phyloP scores from a whole-genome alignment of 352 stramenopile species.

The Phytopythium boreale region DNA sequence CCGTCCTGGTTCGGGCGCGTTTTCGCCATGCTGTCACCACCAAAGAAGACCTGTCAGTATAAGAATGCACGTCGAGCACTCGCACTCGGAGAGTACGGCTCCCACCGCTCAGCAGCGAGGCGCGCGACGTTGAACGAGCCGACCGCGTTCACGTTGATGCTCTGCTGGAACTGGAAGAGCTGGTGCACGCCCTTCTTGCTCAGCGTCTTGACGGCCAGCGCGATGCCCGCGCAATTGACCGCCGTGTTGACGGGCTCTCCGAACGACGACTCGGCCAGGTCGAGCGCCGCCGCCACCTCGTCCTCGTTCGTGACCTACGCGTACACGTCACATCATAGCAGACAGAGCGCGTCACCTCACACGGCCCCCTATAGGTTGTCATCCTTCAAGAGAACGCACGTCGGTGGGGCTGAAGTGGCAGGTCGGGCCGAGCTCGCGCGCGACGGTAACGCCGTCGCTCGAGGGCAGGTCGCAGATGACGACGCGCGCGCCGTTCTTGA shows the following conservation, averaged over 20 bases:
- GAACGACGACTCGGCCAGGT: slow-evolving; percentile 90
- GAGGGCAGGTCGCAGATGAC: slow-evolving; percentile 91
- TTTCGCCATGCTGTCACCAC: slow-evolving; percentile 78
- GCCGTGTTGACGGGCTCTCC: slow-evolving; percentile 92
- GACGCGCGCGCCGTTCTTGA: slow-evolving; percentile 88
- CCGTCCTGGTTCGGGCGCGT: slow-evolving; percentile 62
- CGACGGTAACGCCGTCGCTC: slow-evolving; percentile 77
- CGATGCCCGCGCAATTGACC: slow-evolving; percentile 96
- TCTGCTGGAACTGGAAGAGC: slow-evolving; percentile 92
- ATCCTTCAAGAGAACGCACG: slow-evolving; percentile 23
- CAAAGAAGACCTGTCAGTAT: slow-evolving; percentile 3
- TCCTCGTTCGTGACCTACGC: slow-evolving; percentile 90
- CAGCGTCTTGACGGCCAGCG: slow-evolving; percentile 90
- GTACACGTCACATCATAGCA: background rate
- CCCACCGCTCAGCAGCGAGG: slow-evolving; percentile 91
- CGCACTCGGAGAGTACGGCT: background rate
- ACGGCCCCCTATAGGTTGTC: background rate
- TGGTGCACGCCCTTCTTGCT: slow-evolving; percentile 91
- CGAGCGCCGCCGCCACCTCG: slow-evolving; percentile 84
- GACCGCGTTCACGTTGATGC: slow-evolving; percentile 95
- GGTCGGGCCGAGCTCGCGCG: slow-evolving; percentile 68
- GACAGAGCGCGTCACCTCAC: background rate
- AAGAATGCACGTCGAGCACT: no score
- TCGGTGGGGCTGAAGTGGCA: slow-evolving; percentile 83
- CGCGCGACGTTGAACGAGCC: slow-evolving; percentile 98